Percentiles rank a stretch among this genome's conserved stretches.
Evolutionary conservation across 108 stramenopile species (phyloP).

Genomic region (Nannochloropsis oceanica): DNA sequence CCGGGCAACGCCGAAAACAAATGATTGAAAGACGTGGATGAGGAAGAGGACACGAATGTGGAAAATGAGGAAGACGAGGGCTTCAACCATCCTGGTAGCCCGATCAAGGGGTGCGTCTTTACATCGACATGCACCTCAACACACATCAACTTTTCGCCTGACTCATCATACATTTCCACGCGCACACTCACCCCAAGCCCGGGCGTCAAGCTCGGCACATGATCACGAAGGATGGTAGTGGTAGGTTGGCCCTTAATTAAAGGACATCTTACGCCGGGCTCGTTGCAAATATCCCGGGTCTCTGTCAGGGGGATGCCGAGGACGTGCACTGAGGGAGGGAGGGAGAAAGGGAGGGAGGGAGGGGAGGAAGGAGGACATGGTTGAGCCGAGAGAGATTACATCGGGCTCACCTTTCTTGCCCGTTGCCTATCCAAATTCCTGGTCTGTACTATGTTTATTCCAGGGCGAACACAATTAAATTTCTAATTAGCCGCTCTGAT

Average conservation of each 20-base stretch:
- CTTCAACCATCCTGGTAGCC: background rate
- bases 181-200: background rate
- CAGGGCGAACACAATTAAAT: too few species aligned
- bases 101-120: background rate
- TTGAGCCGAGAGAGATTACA: too few species aligned
- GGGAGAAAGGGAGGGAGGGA: background rate
- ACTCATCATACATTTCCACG: background rate
- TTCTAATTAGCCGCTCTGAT: too few species aligned
- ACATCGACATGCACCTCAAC: background rate
- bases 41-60: background rate
- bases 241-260: background rate
- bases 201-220: background rate
- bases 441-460: background rate
- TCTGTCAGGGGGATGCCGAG: background rate
- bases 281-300: background rate
- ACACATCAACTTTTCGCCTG: background rate
- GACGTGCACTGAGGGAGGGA: background rate
- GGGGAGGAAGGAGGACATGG: background rate
- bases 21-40: background rate
- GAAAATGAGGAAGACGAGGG: background rate
- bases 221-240: background rate
- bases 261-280: background rate
- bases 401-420: too few species aligned
- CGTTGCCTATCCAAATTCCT: too few species aligned
- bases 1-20: background rate